These are phyloP conservation scores for Polytrichum formosum DNA, from an alignment of 225 moss, liverwort and hornwort genomes.

Conservation along the genomic window DNA sequence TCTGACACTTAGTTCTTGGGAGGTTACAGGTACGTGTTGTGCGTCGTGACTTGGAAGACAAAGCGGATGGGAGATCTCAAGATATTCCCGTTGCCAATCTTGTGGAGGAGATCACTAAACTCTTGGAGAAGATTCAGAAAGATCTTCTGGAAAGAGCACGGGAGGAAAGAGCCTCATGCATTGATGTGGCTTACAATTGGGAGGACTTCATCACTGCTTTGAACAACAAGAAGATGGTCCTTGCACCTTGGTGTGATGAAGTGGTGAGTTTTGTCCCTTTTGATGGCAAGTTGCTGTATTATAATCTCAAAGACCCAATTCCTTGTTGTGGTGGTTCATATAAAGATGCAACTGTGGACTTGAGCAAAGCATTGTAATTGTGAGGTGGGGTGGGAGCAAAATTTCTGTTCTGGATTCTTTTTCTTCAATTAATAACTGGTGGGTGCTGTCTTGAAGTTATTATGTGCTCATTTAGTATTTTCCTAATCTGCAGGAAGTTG, in stretches of 20 bases:
- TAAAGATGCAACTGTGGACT: no score
- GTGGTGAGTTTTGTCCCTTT: conserved; percentile 30
- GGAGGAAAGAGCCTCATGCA: conserved; percentile 47
- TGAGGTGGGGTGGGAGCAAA: no score
- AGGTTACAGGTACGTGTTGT: conserved; percentile 42
- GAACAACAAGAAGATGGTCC: conserved; percentile 83
- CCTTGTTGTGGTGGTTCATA: no score
- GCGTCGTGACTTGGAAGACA: conserved; percentile 53
- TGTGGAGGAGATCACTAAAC: conserved; percentile 35
- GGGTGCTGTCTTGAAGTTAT: no score
- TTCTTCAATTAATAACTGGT: no score
- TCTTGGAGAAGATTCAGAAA: conserved; percentile 56
- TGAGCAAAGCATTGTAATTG: no score
- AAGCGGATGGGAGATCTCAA: conserved; percentile 39
- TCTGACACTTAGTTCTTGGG: background rate
- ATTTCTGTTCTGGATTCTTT: no score
- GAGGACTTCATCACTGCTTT: conserved; percentile 71
- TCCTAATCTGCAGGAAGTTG: conserved; percentile 53
- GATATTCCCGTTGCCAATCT: conserved; percentile 35
- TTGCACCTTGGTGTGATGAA: conserved; percentile 98
- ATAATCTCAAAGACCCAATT: no score
- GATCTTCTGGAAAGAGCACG: conserved; percentile 65
- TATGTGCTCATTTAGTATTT: no score
- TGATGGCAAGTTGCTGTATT: no score
- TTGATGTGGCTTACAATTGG: conserved; percentile 63